These are phyloP conservation scores for Candida koratica DNA, from an alignment of 805 yeast species.

Conservation along the genomic window DNA sequence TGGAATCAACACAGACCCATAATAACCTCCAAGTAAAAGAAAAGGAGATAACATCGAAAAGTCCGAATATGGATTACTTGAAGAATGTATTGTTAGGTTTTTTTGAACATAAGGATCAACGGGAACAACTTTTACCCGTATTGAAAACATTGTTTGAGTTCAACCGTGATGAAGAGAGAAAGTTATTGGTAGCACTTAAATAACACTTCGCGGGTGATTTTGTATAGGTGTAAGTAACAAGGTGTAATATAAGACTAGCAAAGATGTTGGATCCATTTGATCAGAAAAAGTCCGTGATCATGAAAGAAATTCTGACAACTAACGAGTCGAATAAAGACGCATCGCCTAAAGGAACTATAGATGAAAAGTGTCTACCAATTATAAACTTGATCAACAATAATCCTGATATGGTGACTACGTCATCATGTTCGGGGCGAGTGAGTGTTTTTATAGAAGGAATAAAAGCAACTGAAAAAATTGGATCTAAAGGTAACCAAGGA, in stretches of 20 bases:
- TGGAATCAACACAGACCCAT: conserved; percentile 28
- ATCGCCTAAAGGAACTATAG: conserved; percentile 90
- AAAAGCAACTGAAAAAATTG: conserved; percentile 48
- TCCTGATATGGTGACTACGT: conserved; percentile 73
- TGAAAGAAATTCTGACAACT: conserved; percentile 48
- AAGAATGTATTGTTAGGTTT: conserved; percentile 90
- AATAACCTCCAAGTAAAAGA: background rate
- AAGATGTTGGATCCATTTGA: conserved; percentile 54
- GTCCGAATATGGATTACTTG: conserved; percentile 57
- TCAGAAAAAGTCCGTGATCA: conserved; percentile 57
- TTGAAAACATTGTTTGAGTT: conserved; percentile 69
- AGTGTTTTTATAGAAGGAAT: conserved; percentile 77
- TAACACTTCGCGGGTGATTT: conserved; percentile 14
- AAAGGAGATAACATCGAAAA: conserved; percentile 14
- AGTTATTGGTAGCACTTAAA: conserved; percentile 56
- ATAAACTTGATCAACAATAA: conserved; percentile 63
- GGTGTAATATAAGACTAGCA: no score
- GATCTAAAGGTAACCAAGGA: conserved; percentile 85
- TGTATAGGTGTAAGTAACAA: no score
- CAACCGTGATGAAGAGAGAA: conserved; percentile 66
- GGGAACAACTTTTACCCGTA: conserved; percentile 81
- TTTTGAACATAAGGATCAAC: conserved; percentile 88
- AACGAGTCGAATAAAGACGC: conserved; percentile 48
- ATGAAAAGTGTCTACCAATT: conserved; percentile 66
- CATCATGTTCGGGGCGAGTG: conserved; percentile 84